A percentile compares a stretch with the other conserved stretches of the same genome.
Evolutionary conservation across 2,329 filamentous ascomycete genomes (phyloP).

Genomic region (Fusarium sororula): DNA sequence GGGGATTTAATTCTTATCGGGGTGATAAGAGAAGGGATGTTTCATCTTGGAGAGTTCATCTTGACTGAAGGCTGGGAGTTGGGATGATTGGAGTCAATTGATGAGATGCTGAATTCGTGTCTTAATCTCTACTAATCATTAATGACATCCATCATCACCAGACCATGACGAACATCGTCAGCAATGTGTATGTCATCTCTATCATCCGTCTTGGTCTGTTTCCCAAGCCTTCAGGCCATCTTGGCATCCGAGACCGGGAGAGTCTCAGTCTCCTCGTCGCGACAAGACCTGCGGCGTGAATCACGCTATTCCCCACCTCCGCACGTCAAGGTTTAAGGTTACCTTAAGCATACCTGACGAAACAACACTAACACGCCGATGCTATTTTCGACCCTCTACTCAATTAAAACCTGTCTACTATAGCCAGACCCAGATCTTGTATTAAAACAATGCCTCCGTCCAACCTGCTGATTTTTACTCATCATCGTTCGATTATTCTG

Average conservation of each 20-base stretch:
- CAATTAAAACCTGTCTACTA: background rate
- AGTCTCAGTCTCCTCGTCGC: background rate
- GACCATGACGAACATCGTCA: no score
- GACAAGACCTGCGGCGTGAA: constrained; percentile 3
- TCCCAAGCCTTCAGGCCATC: background rate
- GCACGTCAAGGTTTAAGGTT: constrained; percentile 11
- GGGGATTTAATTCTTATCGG: background rate
- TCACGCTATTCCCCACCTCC: background rate
- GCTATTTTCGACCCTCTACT: background rate
- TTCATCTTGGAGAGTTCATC: background rate
- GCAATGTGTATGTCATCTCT: accelerated
- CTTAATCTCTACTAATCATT: no score
- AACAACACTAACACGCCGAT: background rate
- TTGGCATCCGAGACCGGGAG: constrained; percentile 6
- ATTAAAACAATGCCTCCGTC: constrained; percentile 10
- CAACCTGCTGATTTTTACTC: constrained; percentile 20
- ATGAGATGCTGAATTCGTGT: background rate
- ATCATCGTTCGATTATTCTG: constrained; percentile 28
- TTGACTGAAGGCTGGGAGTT: no score
- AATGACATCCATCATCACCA: no score
- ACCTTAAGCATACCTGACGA: constrained; percentile 8
- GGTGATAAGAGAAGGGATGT: background rate
- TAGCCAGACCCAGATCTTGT: background rate
- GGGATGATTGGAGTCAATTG: background rate
- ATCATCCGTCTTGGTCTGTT: background rate